phyloP scores from a whole-genome alignment of 2,329 filamentous ascomycete species.

The Canariomyces notabilis region DNA sequence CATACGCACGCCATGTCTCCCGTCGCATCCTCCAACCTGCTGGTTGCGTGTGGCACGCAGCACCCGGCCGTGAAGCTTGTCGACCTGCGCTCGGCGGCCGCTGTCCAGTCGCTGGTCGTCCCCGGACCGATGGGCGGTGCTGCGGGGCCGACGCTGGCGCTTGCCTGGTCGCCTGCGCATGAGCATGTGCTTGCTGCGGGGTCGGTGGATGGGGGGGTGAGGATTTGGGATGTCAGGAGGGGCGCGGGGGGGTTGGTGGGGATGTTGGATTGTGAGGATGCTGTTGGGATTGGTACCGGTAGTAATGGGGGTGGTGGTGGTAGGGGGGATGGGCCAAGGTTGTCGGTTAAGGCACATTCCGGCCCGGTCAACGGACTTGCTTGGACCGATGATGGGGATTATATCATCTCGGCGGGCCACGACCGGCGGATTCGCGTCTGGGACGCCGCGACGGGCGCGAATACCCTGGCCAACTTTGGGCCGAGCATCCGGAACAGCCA shows the following conservation, averaged over 20 bases:
- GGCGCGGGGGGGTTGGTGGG: slow-evolving; percentile 72
- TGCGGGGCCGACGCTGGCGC: slow-evolving; percentile 59
- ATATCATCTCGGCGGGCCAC: slow-evolving; percentile 75
- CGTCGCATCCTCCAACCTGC: slow-evolving; percentile 61
- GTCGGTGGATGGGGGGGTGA: slow-evolving; percentile 75
- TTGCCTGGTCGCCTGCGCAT: slow-evolving; percentile 76
- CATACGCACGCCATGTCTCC: slow-evolving; percentile 76
- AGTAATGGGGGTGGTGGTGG: neutral
- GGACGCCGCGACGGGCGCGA: slow-evolving; percentile 74
- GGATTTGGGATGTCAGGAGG: slow-evolving; percentile 82
- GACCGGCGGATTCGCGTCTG: slow-evolving; percentile 84
- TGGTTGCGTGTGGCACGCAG: slow-evolving; percentile 85
- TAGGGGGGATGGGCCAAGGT: slow-evolving; percentile 34
- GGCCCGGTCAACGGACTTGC: slow-evolving; percentile 79
- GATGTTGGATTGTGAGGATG: slow-evolving; percentile 78
- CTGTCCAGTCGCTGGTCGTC: slow-evolving; percentile 65
- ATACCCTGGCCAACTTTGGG: slow-evolving; percentile 84
- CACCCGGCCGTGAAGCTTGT: slow-evolving; percentile 79
- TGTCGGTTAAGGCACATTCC: slow-evolving; percentile 62
- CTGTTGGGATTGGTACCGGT: slow-evolving; percentile 54
- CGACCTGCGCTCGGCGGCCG: slow-evolving; percentile 77
- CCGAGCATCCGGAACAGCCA: slow-evolving; percentile 71
- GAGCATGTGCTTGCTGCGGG: slow-evolving; percentile 79
- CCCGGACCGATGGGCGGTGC: slow-evolving; percentile 40
- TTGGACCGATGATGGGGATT: slow-evolving; percentile 76